Evolutionary conservation across 306 rosid species (phyloP).

Genomic region (Phaseolus lunatus): DNA sequence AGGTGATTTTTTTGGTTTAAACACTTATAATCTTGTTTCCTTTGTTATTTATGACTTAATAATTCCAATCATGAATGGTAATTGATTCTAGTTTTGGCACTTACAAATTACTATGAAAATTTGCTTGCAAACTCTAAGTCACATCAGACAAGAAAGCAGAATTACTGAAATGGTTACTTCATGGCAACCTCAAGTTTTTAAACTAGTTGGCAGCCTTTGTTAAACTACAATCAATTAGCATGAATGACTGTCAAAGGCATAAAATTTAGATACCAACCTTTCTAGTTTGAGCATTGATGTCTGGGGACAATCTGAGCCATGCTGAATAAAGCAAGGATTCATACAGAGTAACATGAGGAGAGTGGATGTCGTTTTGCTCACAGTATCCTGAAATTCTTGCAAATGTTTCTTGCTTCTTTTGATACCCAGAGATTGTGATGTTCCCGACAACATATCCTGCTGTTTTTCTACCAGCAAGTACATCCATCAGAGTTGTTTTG

Average conservation of each 20-base stretch:
- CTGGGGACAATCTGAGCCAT: slow-evolving; percentile 58
- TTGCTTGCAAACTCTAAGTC: background rate
- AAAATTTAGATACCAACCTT: slow-evolving; percentile 29
- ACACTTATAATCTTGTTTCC: background rate
- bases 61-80: slow-evolving; percentile 4
- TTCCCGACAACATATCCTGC: slow-evolving; percentile 68
- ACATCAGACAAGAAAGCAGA: slow-evolving; percentile 1
- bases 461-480: slow-evolving; percentile 70
- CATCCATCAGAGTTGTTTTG: slow-evolving; percentile 76
- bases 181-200: no score
- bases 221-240: background rate
- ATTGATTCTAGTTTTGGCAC: background rate
- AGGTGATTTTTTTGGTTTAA: background rate
- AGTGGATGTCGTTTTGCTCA: slow-evolving; percentile 76
- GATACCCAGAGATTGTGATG: slow-evolving; percentile 63
- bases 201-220: no score
- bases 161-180: background rate
- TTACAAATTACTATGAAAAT: no score
- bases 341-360: slow-evolving; percentile 71
- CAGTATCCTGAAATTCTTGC: slow-evolving; percentile 68
- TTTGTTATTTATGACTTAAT: background rate
- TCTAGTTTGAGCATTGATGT: slow-evolving; percentile 49
- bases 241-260: slow-evolving; percentile 6
- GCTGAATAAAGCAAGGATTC: slow-evolving; percentile 68
- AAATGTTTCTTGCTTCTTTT: slow-evolving; percentile 70